Evolutionary conservation across 208 protist genomes (phyloP), one percentile per base, ranked within the genome.

Genomic region (Strigomonas culicis): DNA sequence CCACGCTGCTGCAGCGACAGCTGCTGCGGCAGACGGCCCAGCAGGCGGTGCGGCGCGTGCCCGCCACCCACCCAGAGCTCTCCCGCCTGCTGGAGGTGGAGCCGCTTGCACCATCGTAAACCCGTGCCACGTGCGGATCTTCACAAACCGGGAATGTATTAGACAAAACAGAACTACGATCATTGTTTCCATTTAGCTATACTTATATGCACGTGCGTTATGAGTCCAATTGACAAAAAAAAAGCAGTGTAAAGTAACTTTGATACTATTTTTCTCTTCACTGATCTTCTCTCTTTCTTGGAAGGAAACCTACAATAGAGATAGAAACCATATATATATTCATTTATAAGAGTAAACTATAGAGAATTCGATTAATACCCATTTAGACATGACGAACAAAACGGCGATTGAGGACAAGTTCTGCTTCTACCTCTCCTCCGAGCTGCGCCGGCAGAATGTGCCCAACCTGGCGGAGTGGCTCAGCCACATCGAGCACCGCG

Each of bases 381-480:
- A 13, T 39, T 39, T 51, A 51, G 46, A 51, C 17, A 51, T 51
- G 46, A 3, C 55, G n/a, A 4, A 13, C 2, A 51, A 53, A 51
- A 41, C 44, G 60, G 7, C 63, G 15, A 60, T 86, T 30, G 63
- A 63, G 10, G 69, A 76, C 27, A 74, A 66, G 4, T 79, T 87
- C 41, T 50, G 47, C 6, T 56, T 63, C 8, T 57, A 75, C 36
- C 59, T 88, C 25, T 63, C 44, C 15, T 55, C 74, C 25, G 85
- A 92, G 68, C 72, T 92, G 43, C 70, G 77, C 0, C 79, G 85
- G 1, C 85, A 92, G 43, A 79, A 79, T 31, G 65, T 87, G 17
- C 17, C 73, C 1, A 67, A 75, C 11, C 22, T 55, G 0, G 51
- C 60, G n/a, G 68, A 68, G 8, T 79, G 68, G 68, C 56, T 36